A percentile compares a stretch with the other conserved stretches of the same genome.
Evolutionary conservation across 805 yeast species (phyloP).

Genomic region (Yamadazyma tumulicola): DNA sequence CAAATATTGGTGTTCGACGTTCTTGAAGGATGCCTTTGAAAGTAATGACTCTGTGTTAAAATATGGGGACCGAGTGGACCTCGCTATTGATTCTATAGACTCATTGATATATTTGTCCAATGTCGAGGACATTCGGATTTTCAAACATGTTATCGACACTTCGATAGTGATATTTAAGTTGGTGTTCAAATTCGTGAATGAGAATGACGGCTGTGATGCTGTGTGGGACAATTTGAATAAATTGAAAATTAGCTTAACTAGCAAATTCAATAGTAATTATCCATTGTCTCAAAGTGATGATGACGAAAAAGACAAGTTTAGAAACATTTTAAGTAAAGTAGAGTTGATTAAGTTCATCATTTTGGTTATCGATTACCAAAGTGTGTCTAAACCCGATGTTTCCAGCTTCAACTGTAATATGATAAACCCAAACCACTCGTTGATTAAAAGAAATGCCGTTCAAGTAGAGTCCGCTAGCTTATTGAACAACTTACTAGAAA

Average conservation of each 20-base stretch:
- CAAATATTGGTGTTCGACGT: slow-evolving; percentile 40
- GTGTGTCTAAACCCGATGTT: slow-evolving; percentile 35
- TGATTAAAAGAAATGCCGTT: slow-evolving; percentile 50
- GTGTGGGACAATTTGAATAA: slow-evolving; percentile 55
- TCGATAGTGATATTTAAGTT: slow-evolving; percentile 40
- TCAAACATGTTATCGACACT: slow-evolving; percentile 31
- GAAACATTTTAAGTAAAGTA: slow-evolving; percentile 58
- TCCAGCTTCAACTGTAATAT: slow-evolving; percentile 46
- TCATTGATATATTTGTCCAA: slow-evolving; percentile 25
- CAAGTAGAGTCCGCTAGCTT: slow-evolving; percentile 68
- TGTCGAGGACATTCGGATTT: slow-evolving; percentile 27
- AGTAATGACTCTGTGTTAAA: slow-evolving; percentile 22
- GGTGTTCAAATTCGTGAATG: slow-evolving; percentile 43
- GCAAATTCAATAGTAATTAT: slow-evolving; percentile 54
- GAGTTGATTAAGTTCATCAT: slow-evolving; percentile 70
- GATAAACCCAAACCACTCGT: slow-evolving; percentile 59
- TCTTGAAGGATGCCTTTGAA: slow-evolving; percentile 35
- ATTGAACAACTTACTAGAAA: slow-evolving; percentile 60
- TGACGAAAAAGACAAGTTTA: slow-evolving; percentile 45
- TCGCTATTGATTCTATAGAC: slow-evolving; percentile 40
- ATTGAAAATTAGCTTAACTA: slow-evolving; percentile 57
- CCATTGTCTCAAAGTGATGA: slow-evolving; percentile 50
- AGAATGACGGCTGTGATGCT: slow-evolving; percentile 42
- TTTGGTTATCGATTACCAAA: slow-evolving; percentile 41
- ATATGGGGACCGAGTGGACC: slow-evolving; percentile 29